Evolutionary conservation across 2,329 filamentous ascomycete species (phyloP).

Genomic region (Aspergillus melleus): DNA sequence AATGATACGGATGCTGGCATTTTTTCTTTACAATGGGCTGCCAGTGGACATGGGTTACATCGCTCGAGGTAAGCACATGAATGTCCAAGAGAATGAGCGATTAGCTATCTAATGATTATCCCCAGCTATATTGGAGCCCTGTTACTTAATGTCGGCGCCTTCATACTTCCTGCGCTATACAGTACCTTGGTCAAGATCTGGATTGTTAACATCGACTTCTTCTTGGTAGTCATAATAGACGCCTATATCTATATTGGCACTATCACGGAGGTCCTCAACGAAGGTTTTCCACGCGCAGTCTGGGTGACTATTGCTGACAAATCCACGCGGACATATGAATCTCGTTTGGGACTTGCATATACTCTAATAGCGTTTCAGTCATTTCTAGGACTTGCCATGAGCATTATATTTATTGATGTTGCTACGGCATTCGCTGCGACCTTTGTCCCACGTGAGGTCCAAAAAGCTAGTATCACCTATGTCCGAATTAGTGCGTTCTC

Average conservation of each 20-base stretch:
- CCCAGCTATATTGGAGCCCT: conserved; percentile 57
- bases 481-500: conserved; percentile 65
- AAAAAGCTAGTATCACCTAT: conserved; percentile 60
- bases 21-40: conserved; percentile 1
- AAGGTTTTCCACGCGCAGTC: conserved; percentile 67
- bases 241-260: conserved; percentile 67
- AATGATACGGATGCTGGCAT: not conserved
- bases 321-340: conserved; percentile 50
- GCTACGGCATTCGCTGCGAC: conserved; percentile 57
- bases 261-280: conserved; percentile 40
- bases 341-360: conserved; percentile 61
- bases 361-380: conserved; percentile 59
- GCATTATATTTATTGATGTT: conserved; percentile 57
- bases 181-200: conserved; percentile 65
- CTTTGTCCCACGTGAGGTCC: conserved; percentile 64
- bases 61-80: conserved; percentile 1
- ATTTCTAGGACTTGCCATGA: conserved; percentile 59
- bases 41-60: conserved; percentile 1
- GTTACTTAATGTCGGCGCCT: conserved; percentile 62
- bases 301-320: conserved; percentile 70
- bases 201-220: conserved; percentile 67
- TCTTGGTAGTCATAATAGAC: conserved; percentile 63
- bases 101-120: not conserved
- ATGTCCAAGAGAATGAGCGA: not conserved
- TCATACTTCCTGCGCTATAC: conserved; percentile 67